A percentile compares a stretch with the other conserved stretches of the same genome.
Conservation (phyloP, 2,329 filamentous ascomycete species). For the Hymenoscyphus albidus region DNA sequence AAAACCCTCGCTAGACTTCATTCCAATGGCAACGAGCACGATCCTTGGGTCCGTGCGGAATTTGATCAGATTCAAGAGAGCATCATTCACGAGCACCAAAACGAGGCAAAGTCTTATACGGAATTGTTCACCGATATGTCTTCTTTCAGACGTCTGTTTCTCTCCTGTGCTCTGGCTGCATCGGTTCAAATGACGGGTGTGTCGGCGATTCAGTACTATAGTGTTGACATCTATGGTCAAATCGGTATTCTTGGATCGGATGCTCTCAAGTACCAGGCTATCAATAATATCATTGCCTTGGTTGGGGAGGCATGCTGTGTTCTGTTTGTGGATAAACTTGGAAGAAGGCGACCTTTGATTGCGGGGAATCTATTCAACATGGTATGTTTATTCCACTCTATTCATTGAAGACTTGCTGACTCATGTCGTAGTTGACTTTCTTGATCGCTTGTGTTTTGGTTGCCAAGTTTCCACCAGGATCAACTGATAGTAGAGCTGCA, state of each 20-base stretch:
- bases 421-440: constrained; percentile 44
- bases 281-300: constrained; percentile 59
- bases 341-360: constrained; percentile 70
- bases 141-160: constrained; percentile 59
- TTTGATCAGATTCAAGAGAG: constrained; percentile 61
- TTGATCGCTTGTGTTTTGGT: constrained; percentile 59
- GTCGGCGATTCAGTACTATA: constrained; percentile 62
- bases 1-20: constrained; percentile 57
- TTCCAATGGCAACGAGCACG: constrained; percentile 53
- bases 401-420: not conserved
- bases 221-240: constrained; percentile 51
- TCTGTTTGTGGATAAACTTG: constrained; percentile 62
- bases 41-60: constrained; percentile 60
- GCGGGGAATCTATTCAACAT: constrained; percentile 67
- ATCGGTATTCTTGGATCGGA: constrained; percentile 55
- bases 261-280: constrained; percentile 61
- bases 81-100: constrained; percentile 57
- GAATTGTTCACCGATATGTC: constrained; percentile 58
- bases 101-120: constrained; percentile 58
- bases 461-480: constrained; percentile 55
- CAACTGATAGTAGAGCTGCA: constrained; percentile 48
- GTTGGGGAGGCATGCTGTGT: constrained; percentile 58
- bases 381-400: constrained; percentile 41
- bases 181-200: constrained; percentile 65
- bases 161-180: constrained; percentile 58